Conservation (phyloP, 345 rosid genomes). For the Rhizophora mangle region DNA sequence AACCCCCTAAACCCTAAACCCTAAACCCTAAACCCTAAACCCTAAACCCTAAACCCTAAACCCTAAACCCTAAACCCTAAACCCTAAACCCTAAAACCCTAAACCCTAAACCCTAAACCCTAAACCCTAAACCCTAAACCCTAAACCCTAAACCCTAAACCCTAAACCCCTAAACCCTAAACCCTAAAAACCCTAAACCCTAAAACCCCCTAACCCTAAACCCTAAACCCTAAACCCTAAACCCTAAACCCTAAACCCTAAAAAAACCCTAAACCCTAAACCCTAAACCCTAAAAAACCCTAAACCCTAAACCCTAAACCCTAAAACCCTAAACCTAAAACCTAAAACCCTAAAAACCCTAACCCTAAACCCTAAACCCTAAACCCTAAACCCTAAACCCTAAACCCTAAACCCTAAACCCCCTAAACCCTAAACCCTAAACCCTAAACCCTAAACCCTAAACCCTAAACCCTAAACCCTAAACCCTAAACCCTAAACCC, state of each 20-base stretch:
- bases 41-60: neutral
- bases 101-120: neutral
- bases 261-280: slow-evolving; percentile 11
- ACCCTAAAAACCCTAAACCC: no score
- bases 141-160: slow-evolving; percentile 1
- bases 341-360: no score
- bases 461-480: no score
- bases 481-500: no score
- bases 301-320: slow-evolving; percentile 27
- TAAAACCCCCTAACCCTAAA: no score
- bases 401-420: no score
- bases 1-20: slow-evolving; percentile 1
- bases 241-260: no score
- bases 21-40: neutral
- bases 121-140: slow-evolving; percentile 6
- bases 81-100: slow-evolving; percentile 1
- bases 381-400: no score
- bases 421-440: no score
- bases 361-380: no score
- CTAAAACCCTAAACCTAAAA: neutral
- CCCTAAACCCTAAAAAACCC: no score
- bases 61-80: neutral
- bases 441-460: no score
- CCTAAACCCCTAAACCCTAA: neutral
- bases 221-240: neutral